phyloP scores from a whole-genome alignment of 176 grass and related monocot species.

The Oryza longistaminata region DNA sequence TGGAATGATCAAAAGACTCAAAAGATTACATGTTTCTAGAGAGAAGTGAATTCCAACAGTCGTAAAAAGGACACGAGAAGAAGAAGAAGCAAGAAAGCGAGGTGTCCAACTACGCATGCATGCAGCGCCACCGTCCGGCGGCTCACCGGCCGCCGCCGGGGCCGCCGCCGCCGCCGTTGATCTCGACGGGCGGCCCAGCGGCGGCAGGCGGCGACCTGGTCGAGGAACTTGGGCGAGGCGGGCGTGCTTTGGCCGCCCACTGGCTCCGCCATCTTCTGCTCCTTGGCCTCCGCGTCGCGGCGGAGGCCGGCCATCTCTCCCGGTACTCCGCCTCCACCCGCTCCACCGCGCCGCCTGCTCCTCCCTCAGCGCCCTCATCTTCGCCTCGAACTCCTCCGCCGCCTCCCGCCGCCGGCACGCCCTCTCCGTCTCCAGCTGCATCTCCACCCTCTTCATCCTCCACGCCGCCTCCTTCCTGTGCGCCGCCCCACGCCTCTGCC shows the following conservation, averaged over 20 bases:
- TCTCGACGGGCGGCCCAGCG: constrained; percentile 52
- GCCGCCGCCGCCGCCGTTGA: constrained; percentile 27
- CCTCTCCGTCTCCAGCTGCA: constrained; percentile 87
- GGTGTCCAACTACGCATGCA: neutral
- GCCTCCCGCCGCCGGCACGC: constrained; percentile 69
- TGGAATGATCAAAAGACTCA: neutral
- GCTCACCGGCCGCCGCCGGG: constrained; percentile 28
- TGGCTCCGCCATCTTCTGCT: constrained; percentile 94
- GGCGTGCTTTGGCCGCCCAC: constrained; percentile 88
- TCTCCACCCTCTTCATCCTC: constrained; percentile 84
- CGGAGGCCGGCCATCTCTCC: constrained; percentile 66
- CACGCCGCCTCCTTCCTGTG: constrained; percentile 87
- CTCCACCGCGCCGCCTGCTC: constrained; percentile 75
- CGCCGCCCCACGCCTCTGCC: constrained; percentile 81
- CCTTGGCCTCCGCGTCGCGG: constrained; percentile 83
- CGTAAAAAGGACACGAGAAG: neutral
- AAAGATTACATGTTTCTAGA: constrained; percentile 32
- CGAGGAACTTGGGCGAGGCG: constrained; percentile 71
- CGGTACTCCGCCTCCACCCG: constrained; percentile 73
- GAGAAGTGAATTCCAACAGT: constrained; percentile 13
- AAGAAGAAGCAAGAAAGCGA: neutral
- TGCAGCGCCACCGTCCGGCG: no score
- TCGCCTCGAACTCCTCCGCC: constrained; percentile 76
- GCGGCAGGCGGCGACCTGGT: constrained; percentile 53
- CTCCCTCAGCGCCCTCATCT: constrained; percentile 60